Percentiles rank a stretch among this genome's conserved stretches.
These are phyloP conservation scores for Clavariopsis aquatica DNA, from an alignment of 495 filamentous ascomycete species.

Conservation along the genomic window DNA sequence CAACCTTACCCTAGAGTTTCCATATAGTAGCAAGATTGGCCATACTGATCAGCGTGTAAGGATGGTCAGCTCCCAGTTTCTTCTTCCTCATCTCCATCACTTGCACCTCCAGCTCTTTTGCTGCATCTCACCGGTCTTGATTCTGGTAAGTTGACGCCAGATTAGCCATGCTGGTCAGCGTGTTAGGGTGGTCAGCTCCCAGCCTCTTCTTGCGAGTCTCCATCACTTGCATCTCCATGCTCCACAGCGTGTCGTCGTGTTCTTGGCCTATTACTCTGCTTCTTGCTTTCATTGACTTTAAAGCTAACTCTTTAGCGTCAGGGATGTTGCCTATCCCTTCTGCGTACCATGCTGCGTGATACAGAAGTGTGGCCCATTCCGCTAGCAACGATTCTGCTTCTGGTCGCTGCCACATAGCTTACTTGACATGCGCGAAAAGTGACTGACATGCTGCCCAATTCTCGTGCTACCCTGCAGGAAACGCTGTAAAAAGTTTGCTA, in stretches of 20 bases:
- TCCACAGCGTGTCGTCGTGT: conserved; percentile 8
- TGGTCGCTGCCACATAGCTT: neutral
- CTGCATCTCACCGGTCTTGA: conserved; percentile 9
- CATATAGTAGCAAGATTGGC: too few species aligned
- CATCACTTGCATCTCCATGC: conserved; percentile 9
- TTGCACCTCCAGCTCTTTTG: conserved; percentile 18
- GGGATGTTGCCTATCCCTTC: conserved; percentile 4
- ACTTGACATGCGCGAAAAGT: conserved; percentile 42
- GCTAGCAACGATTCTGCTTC: conserved; percentile 6
- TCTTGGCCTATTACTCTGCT: conserved; percentile 16
- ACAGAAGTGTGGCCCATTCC: conserved; percentile 39
- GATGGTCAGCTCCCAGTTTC: too few species aligned
- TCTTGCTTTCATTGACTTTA: conserved; percentile 9
- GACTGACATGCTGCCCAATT: conserved; percentile 40
- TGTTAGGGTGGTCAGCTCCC: conserved; percentile 6
- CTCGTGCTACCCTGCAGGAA: conserved; percentile 47
- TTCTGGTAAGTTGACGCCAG: conserved; percentile 12
- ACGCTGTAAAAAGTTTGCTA: conserved; percentile 43
- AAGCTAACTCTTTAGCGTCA: conserved; percentile 14
- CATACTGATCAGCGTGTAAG: too few species aligned
- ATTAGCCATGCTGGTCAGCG: conserved; percentile 19
- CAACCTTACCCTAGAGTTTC: too few species aligned
- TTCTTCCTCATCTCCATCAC: conserved; percentile 19
- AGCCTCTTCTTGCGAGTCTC: neutral
- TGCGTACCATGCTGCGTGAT: conserved; percentile 25